phyloP scores from a whole-genome alignment of 1,284 basidiomycete genomes.

The Irpex rosettiformis region DNA sequence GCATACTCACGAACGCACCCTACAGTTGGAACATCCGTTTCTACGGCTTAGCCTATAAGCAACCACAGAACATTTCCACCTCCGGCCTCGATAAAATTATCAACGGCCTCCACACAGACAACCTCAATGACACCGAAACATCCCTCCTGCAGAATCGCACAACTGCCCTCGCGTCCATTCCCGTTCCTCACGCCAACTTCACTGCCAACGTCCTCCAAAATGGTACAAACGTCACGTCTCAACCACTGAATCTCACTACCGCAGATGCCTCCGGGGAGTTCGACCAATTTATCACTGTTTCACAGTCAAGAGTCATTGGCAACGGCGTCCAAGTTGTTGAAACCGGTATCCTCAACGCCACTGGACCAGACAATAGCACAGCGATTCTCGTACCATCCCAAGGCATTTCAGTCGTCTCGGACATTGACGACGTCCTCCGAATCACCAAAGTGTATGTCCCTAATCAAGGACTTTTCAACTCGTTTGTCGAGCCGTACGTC shows the following conservation, averaged over 20 bases:
- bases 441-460: constrained; percentile 32
- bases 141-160: constrained; percentile 25
- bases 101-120: constrained; percentile 21
- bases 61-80: constrained; percentile 21
- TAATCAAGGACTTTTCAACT: constrained; percentile 29
- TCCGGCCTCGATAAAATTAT: constrained; percentile 23
- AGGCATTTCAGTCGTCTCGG: constrained; percentile 29
- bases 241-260: constrained; percentile 20
- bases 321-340: constrained; percentile 16
- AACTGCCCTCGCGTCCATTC: constrained; percentile 23
- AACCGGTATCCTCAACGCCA: constrained; percentile 23
- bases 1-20: background rate
- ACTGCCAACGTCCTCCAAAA: constrained; percentile 20
- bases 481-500: constrained; percentile 29
- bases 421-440: constrained; percentile 32
- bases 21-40: constrained; percentile 27
- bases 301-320: constrained; percentile 17
- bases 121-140: constrained; percentile 22
- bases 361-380: constrained; percentile 27
- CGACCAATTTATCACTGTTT: constrained; percentile 23
- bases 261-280: constrained; percentile 25
- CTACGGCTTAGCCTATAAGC: constrained; percentile 26
- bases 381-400: constrained; percentile 25
- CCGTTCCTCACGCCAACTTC: constrained; percentile 23
- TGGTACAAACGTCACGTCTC: constrained; percentile 20